Evolutionary conservation across 2,329 filamentous ascomycete species (phyloP), one percentile per base, ranked within the genome.

Genomic region (Microdochium nivale): DNA sequence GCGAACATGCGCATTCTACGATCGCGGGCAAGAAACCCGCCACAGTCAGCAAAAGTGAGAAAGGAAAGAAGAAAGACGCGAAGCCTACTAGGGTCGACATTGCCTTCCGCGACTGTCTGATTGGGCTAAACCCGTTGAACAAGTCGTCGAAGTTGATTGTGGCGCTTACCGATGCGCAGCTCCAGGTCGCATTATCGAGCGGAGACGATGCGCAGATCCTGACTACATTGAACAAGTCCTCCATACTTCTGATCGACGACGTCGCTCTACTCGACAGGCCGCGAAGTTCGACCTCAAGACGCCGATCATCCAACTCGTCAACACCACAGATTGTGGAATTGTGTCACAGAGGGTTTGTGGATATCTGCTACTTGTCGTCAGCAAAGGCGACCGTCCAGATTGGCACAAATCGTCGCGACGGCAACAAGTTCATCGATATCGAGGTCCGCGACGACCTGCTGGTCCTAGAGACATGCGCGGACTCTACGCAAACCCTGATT

Each of bases 401-500:
- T 13, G 70, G 74, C 23, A 73, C 76, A 10, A 73, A 78, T 40
- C 74, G 74, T 2, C 72, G 73, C 1, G 78, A 83, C 33, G 80
- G 77, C 1, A 76, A 83, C 27, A 86, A 84, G 56, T 79, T 82
- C 40, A 68, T 96, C 14, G 86, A 94, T 58, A 77, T 96, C 1
- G 88, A 95, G 56, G 72, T 97, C 47, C 83, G 83, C 54, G 91
- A 96, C 61, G 87, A 95, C 57, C 76, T 99, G 1, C 76, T 99
- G 50, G 85, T 99, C 32, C 72, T 99, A 7, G 94, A 99, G 67
- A 95, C 91, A 1, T 99, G 95, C 62, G 94, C 94, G 27, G 94
- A 99, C 68, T 99, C 94, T 1, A 97, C 90, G 0, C 90, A 96
- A 65, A 99, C 94, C 0, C 76, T 99, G 14, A 86, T 96, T 50